These are phyloP conservation scores for Blastomyces silverae DNA, from an alignment of 2,329 filamentous ascomycete species.

Conservation along the genomic window DNA sequence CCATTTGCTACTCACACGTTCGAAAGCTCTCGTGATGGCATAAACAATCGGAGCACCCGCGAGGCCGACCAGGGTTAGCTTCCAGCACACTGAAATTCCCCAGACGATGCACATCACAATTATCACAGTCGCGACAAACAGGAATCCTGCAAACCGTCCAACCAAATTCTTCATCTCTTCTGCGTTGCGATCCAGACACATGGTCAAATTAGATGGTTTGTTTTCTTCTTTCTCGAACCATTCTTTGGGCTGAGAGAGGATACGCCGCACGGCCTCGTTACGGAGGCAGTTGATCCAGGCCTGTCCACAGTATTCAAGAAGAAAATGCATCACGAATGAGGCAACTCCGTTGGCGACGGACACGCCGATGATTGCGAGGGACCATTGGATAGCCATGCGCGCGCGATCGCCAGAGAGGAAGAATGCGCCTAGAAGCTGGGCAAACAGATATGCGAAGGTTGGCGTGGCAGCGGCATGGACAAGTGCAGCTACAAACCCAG, in stretches of 20 bases:
- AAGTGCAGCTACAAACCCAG: constrained; percentile 56
- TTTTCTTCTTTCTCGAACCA: constrained; percentile 73
- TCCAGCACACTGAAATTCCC: constrained; percentile 70
- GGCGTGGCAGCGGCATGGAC: constrained; percentile 63
- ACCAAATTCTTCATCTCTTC: constrained; percentile 84
- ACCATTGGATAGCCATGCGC: constrained; percentile 56
- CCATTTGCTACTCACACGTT: constrained; percentile 61
- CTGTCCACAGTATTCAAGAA: constrained; percentile 65
- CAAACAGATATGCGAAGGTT: constrained; percentile 67
- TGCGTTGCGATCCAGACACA: constrained; percentile 70
- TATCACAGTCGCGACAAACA: constrained; percentile 62
- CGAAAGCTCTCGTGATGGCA: constrained; percentile 58
- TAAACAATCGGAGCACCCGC: constrained; percentile 62
- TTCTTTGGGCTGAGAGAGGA: constrained; percentile 66
- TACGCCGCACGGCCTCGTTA: constrained; percentile 57
- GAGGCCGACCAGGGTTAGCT: constrained; percentile 69
- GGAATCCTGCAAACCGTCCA: constrained; percentile 65
- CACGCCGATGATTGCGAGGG: constrained; percentile 61
- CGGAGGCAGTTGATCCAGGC: constrained; percentile 70
- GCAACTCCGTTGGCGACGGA: constrained; percentile 60
- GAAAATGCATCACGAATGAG: constrained; percentile 60
- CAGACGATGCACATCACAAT: constrained; percentile 62
- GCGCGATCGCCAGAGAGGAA: constrained; percentile 49
- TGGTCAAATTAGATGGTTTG: constrained; percentile 56
- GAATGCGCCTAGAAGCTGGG: constrained; percentile 64